Conservation (phyloP, 1,139 yeast genomes). For the Candida anutae region DNA sequence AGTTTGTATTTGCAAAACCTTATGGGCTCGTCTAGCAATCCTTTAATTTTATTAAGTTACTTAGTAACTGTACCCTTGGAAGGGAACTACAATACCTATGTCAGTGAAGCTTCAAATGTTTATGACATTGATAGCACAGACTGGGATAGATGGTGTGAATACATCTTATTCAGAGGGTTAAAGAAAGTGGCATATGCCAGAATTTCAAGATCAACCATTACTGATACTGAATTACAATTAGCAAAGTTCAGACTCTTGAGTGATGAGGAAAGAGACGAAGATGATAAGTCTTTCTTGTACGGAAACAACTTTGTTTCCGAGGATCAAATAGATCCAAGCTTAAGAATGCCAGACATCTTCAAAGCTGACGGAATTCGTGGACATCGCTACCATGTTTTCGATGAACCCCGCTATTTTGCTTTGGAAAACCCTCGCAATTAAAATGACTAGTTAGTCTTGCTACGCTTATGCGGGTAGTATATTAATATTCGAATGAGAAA, state of each 20-base stretch:
- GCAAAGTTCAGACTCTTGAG: slow-evolving; percentile 75
- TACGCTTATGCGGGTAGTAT: too few relatives aligned
- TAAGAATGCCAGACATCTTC: slow-evolving; percentile 76
- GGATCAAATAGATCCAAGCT: slow-evolving; percentile 47
- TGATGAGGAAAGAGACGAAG: slow-evolving; percentile 29
- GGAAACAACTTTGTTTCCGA: slow-evolving; percentile 52
- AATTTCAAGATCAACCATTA: slow-evolving; percentile 84
- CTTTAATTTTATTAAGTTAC: slow-evolving; percentile 78
- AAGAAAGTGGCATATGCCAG: slow-evolving; percentile 91
- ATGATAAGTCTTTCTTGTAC: slow-evolving; percentile 39
- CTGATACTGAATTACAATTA: slow-evolving; percentile 93
- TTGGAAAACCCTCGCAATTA: slow-evolving; percentile 11
- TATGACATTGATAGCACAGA: slow-evolving; percentile 88
- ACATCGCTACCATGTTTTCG: slow-evolving; percentile 89
- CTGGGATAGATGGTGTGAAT: slow-evolving; percentile 98
- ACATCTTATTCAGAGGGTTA: slow-evolving; percentile 79
- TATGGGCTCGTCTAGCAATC: slow-evolving; percentile 73
- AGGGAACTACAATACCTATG: slow-evolving; percentile 90
- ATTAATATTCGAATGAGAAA: too few relatives aligned
- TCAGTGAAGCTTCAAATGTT: slow-evolving; percentile 78
- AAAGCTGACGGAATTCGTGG: slow-evolving; percentile 94
- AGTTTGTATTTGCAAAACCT: slow-evolving; percentile 67
- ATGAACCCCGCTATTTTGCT: slow-evolving; percentile 74
- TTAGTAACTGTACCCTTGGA: slow-evolving; percentile 79
- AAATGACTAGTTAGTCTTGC: too few relatives aligned